Evolutionary conservation across 2,329 filamentous ascomycete genomes (phyloP).

Genomic region (Ilyonectria sp.): DNA sequence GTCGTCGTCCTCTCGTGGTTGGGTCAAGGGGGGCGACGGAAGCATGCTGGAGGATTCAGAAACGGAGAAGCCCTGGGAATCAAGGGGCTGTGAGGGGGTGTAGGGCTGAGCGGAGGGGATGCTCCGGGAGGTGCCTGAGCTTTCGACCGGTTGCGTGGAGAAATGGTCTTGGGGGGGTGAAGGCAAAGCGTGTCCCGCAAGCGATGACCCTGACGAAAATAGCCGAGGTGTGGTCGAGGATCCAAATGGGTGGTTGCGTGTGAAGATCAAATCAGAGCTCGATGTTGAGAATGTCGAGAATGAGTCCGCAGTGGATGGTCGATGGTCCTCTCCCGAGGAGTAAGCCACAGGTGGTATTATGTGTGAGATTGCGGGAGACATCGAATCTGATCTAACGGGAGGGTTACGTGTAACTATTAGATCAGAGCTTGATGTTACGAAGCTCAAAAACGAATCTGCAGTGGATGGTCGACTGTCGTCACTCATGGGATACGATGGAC

Average conservation of each 20-base stretch:
- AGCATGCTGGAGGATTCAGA: constrained; percentile 31
- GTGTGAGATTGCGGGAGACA: constrained; percentile 23
- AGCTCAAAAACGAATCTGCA: constrained; percentile 42
- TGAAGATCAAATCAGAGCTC: constrained; percentile 38
- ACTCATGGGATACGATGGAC: constrained; percentile 6
- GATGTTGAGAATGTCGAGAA: constrained; percentile 44
- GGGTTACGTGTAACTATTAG: constrained; percentile 30
- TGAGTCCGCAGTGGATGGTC: constrained; percentile 37
- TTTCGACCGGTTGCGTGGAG: neutral
- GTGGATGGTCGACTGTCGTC: constrained; percentile 34
- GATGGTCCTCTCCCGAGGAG: constrained; percentile 25
- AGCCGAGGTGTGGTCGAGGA: constrained; percentile 10
- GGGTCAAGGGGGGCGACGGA: constrained; percentile 44
- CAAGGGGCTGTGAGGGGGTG: constrained; percentile 27
- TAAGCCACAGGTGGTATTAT: constrained; percentile 7
- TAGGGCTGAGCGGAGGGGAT: constrained; percentile 48
- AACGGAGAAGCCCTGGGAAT: constrained; percentile 37
- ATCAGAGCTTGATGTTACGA: constrained; percentile 40
- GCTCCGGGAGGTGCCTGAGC: constrained; percentile 8
- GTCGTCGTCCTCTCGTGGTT: constrained; percentile 31
- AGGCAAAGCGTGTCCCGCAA: neutral
- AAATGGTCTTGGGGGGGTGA: constrained; percentile 12
- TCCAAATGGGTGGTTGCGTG: constrained; percentile 19
- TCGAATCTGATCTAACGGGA: constrained; percentile 24
- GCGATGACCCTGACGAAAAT: constrained; percentile 6